These are phyloP conservation scores for Bjerkandera adusta DNA, from an alignment of 1,284 basidiomycete species.

Conservation along the genomic window DNA sequence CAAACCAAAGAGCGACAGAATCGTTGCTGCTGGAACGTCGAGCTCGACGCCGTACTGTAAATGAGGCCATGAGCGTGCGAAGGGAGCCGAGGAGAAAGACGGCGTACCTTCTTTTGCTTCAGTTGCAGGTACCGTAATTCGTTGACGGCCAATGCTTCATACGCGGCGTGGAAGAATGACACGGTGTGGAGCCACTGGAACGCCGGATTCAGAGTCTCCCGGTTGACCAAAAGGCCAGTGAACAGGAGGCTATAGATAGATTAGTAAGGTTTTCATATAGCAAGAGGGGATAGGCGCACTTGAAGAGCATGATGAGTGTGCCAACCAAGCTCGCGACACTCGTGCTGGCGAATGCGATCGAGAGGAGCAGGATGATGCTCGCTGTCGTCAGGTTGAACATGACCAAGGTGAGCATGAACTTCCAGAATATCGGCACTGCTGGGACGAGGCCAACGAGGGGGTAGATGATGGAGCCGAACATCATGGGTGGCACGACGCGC, in stretches of 20 bases:
- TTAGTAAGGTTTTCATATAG: no score
- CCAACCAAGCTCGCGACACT: slow-evolving; percentile 93
- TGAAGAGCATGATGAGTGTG: slow-evolving; percentile 95
- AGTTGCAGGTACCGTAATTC: slow-evolving; percentile 93
- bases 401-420: slow-evolving; percentile 93
- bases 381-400: slow-evolving; percentile 95
- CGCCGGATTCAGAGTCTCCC: slow-evolving; percentile 73
- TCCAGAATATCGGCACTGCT: slow-evolving; percentile 90
- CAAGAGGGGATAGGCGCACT: slow-evolving; percentile 57
- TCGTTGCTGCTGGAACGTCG: slow-evolving; percentile 92
- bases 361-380: slow-evolving; percentile 87
- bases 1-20: slow-evolving; percentile 87
- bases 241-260: slow-evolving; percentile 75
- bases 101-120: slow-evolving; percentile 79
- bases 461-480: slow-evolving; percentile 95
- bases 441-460: slow-evolving; percentile 92
- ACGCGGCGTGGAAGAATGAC: slow-evolving; percentile 99
- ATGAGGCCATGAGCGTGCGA: neutral
- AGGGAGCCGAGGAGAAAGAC: neutral
- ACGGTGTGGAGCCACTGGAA: slow-evolving; percentile 87
- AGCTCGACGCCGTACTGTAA: slow-evolving; percentile 87
- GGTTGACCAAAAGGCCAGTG: slow-evolving; percentile 93
- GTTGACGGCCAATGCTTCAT: slow-evolving; percentile 94
- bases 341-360: slow-evolving; percentile 82
- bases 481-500: slow-evolving; percentile 89